Base-by-base conservation (phyloP, 2,329 filamentous ascomycete genomes). In the Raffaelea albimanens region DNA sequence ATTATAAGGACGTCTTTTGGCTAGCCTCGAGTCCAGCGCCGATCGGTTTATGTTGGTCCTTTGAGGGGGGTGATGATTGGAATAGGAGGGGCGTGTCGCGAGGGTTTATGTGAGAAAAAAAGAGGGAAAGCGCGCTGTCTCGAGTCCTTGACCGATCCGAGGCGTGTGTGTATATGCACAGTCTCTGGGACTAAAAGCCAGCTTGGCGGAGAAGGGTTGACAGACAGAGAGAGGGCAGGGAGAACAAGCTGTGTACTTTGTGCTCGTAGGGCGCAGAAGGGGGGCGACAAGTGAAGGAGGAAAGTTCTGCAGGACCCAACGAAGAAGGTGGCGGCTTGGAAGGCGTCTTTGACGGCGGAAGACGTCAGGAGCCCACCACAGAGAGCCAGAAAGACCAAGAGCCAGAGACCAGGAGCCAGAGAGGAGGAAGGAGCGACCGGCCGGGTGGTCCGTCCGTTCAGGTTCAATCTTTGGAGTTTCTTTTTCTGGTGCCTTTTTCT, bases 281-380 rank as follows among this genome's bases (percentile, higher is more conserved):
- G 25, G 25, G 7, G 25, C 7, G 7, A 29, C 25, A 29, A 13
- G 7, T 13, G 13, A 29, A 13, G 25, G 13, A 29, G 25, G 25
- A 29, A 13, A 7, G 25, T 7, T 29, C 13, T 29, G 25, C 7
- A 29, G 7, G 25, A 13, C 25, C 25, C 25, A 29, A 13, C 25
- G 23, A 38, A 57, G 57, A 61, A 45, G 46, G 43, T 50, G 59
- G 63, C 61, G 59, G 62, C 61, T 59, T 55, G 52, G 57, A 57
- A 60, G 60, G 60, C 58, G 59, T 64, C 63, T 66, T 63, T 63
- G 63, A 63, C 57, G 57, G 59, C 57, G 57, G 25, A 29, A 29
- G 25, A 29, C 25, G 25, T 29, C 25, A 29, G 25, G 25, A n/a
- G n/a, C n/a, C n/a, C n/a, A n/a, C n/a, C n/a, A n/a, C n/a, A n/a